phyloP scores from a whole-genome alignment of 139 green algal genomes.

The Mesotaenium endlicherianum region DNA sequence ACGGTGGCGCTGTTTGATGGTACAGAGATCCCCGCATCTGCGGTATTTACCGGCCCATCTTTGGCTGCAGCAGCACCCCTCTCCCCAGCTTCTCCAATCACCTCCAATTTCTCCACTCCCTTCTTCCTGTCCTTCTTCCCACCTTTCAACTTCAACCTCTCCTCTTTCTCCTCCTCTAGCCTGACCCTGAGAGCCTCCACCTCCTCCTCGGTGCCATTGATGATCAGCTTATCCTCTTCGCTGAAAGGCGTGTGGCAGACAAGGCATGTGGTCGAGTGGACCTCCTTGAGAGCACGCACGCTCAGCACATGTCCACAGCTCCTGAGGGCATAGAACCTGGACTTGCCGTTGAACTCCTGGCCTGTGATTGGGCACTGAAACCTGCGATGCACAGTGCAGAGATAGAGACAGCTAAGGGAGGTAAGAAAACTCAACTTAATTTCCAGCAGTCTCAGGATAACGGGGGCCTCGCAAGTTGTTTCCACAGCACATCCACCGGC shows the following conservation, averaged over 20 bases:
- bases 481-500: too few species aligned
- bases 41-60: background rate
- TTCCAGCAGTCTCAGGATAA: too few species aligned
- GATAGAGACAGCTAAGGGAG: too few species aligned
- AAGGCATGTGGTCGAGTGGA: constrained; percentile 21
- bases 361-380: constrained; percentile 55
- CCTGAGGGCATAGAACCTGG: constrained; percentile 42
- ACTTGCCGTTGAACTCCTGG: constrained; percentile 54
- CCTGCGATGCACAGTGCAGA: background rate
- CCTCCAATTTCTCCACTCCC: background rate
- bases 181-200: constrained; percentile 25
- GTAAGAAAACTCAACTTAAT: too few species aligned
- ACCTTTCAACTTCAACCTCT: constrained; percentile 25
- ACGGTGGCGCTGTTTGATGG: background rate
- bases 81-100: background rate
- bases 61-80: background rate
- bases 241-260: constrained; percentile 36
- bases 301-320: constrained; percentile 52
- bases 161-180: constrained; percentile 40
- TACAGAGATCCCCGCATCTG: background rate
- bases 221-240: constrained; percentile 29
- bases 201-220: constrained; percentile 54
- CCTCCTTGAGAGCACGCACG: constrained; percentile 50
- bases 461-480: too few species aligned
- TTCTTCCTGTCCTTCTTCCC: constrained; percentile 28